Conservation (phyloP, 2,329 filamentous ascomycete species). For the Volutella citrinella region DNA sequence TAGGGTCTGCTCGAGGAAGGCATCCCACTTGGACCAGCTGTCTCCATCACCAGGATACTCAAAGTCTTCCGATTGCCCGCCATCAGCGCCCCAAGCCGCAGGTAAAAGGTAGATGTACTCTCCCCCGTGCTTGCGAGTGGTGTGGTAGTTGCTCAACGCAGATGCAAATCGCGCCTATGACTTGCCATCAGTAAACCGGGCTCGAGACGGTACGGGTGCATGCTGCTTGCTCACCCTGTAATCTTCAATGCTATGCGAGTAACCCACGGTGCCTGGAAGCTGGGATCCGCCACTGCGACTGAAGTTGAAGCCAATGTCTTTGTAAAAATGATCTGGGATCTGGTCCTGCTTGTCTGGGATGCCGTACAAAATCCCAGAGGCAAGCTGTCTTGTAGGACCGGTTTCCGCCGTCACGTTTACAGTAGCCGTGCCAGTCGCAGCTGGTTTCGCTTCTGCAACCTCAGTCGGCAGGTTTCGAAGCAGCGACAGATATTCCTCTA, state of each 20-base stretch:
- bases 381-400: conserved; percentile 9
- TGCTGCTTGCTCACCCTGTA: conserved; percentile 1
- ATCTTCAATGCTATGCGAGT: conserved; percentile 4
- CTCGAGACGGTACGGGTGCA: neutral
- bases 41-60: conserved; percentile 47
- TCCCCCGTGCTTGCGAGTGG: conserved; percentile 32
- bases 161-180: conserved; percentile 12
- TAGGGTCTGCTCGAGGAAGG: conserved; percentile 37
- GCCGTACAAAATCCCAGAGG: conserved; percentile 14
- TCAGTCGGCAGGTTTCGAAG: too few species aligned
- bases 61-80: conserved; percentile 32
- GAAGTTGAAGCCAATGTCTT: conserved; percentile 14
- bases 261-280: conserved; percentile 4
- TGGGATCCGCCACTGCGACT: conserved; percentile 13
- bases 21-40: conserved; percentile 44
- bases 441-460: too few species aligned
- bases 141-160: conserved; percentile 11
- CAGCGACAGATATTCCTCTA: too few species aligned
- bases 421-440: conserved; percentile 3
- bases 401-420: conserved; percentile 6
- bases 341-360: conserved; percentile 12
- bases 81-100: conserved; percentile 47
- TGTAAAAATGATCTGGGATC: conserved; percentile 9
- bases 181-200: too few species aligned
- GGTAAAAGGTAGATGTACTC: conserved; percentile 44